A percentile compares a stretch with the other conserved stretches of the same genome.
Evolutionary conservation across 2,329 filamentous ascomycete genomes (phyloP).

Genomic region (Alternaria dauci): DNA sequence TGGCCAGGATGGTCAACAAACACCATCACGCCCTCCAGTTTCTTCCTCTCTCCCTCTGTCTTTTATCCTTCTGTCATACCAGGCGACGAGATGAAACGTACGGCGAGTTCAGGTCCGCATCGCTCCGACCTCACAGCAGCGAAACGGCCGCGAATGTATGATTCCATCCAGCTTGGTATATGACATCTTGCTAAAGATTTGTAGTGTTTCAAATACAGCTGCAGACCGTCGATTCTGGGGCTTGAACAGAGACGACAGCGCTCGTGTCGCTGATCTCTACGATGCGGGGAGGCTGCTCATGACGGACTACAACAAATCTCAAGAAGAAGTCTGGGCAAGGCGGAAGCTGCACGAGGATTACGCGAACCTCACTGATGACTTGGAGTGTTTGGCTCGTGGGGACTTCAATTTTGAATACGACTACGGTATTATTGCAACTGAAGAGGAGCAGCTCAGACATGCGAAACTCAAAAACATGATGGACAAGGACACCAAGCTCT

Average conservation of each 20-base stretch:
- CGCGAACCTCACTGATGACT: not conserved
- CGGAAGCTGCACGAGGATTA: not conserved
- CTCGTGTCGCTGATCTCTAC: not conserved
- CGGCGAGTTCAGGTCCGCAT: not conserved
- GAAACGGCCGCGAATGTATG: not conserved
- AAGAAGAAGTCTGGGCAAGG: not conserved
- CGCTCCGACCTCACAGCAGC: not conserved
- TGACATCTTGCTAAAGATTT: not conserved
- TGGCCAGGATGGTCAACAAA: not conserved
- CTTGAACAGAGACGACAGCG: slow-evolving; percentile 1
- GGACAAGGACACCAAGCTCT: not conserved
- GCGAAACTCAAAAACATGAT: not conserved
- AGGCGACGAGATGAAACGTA: not conserved
- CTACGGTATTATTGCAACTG: not conserved
- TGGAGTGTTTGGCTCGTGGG: not conserved
- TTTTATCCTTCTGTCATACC: not conserved
- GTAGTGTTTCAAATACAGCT: not conserved
- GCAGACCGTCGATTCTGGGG: slow-evolving; percentile 1
- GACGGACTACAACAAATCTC: not conserved
- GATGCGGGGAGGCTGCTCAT: slow-evolving; percentile 1
- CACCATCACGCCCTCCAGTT: not conserved
- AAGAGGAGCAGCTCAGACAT: not conserved
- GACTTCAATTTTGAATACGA: not conserved
- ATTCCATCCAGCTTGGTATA: not conserved
- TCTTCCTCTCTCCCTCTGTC: not conserved